Conservation (phyloP, 768 basidiomycete genomes). For the Pleurotus platypus region DNA sequence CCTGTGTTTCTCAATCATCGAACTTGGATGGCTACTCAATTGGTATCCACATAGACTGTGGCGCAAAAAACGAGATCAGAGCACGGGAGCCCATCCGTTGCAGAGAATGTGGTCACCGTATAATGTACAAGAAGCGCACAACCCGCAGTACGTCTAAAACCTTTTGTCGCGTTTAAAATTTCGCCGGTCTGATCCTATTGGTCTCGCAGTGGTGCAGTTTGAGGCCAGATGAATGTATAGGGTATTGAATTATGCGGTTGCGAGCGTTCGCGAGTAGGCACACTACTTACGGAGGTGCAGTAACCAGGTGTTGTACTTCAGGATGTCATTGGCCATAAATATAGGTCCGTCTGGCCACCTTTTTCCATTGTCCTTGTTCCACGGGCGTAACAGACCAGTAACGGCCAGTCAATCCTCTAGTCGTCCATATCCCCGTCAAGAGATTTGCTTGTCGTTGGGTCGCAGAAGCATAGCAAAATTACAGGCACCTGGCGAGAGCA, state of each 20-base stretch:
- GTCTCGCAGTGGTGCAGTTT: conserved; percentile 68
- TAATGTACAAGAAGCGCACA: conserved; percentile 98
- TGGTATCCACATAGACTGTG: conserved; percentile 61
- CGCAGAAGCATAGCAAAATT: too few relatives aligned
- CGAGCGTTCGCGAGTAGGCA: too few relatives aligned
- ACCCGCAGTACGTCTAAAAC: conserved; percentile 69
- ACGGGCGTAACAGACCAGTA: conserved; percentile 50
- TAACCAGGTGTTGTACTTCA: too few relatives aligned
- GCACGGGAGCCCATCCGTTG: conserved; percentile 92
- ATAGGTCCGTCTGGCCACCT: neutral
- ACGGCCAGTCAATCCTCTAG: conserved; percentile 43
- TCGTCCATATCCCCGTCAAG: too few relatives aligned
- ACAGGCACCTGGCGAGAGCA: too few relatives aligned
- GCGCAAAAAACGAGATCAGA: conserved; percentile 88
- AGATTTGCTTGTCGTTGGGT: too few relatives aligned
- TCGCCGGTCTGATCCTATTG: neutral
- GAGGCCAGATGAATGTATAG: conserved; percentile 53
- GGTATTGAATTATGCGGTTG: conserved; percentile 9
- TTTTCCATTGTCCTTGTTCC: conserved; percentile 35
- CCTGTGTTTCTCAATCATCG: conserved; percentile 4
- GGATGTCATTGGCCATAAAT: too few relatives aligned
- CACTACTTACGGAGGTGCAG: too few relatives aligned
- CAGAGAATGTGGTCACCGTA: conserved; percentile 94
- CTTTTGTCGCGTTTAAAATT: neutral
- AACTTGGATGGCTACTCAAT: conserved; percentile 11